Evolutionary conservation across 2,329 filamentous ascomycete species (phyloP), one percentile per base, ranked within the genome.

Genomic region (Cytospora mali): DNA sequence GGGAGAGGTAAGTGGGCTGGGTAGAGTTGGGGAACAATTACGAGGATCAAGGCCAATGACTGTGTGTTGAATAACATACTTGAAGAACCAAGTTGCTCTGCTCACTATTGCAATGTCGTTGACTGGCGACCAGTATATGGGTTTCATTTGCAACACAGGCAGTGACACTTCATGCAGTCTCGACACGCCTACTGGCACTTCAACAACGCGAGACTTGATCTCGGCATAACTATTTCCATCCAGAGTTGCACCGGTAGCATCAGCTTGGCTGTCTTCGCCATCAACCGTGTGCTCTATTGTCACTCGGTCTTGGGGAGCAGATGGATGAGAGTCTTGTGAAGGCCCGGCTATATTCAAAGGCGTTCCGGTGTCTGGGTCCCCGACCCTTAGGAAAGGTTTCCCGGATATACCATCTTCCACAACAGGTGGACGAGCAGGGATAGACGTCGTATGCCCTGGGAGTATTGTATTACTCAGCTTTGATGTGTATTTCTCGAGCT

Each of bases 111-210:
- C 89, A 33, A 96, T 85, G 71, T 98, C 95, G 70, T 96, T 93
- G 33, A 98, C 84, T 9, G 95, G 94, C 21, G 90, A 93, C 95
- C 95, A 99, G 73, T 99, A 99, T 64, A 98, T 97, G 0, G 95
- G 95, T 74, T 93, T 92, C 93, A 99, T 96, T 71, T 91, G 83
- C 35, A 96, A 77, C 58, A 84, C 84, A 25, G 94, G 93, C 69
- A 98, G 81, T 62, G 91, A 88, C 1, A 98, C 94, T 70, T 93
- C 85, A 73, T 99, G 94, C 62, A 99, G 80, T 67, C 93, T 85
- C n/a, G 93, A 96, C 6, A 95, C 81, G 0, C 95, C 95, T 1
- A 98, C 94, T 4, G 93, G 87, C 2, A 98, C 88, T 62, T 90
- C 87, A 6, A 75, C 71, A 64, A 75, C 66, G 27, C 72, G 56